These are phyloP conservation scores for Pontederia crassipes DNA, from an alignment of 176 grass and related monocot genomes.

Conservation along the genomic window DNA sequence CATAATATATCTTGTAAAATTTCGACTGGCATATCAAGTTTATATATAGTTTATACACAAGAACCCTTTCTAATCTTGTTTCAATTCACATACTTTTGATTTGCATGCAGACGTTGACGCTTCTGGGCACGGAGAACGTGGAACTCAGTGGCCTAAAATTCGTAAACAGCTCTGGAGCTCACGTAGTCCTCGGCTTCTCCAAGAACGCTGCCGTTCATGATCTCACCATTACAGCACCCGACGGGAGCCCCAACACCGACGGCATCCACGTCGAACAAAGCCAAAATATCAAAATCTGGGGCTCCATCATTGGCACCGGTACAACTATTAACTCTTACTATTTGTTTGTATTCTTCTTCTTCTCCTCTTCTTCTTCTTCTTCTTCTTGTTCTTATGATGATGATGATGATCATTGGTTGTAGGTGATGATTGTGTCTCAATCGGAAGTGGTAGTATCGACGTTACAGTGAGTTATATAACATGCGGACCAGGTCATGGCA, in stretches of 20 bases:
- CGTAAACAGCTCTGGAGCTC: slow-evolving; percentile 4
- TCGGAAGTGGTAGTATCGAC: neutral
- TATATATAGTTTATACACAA: too few relatives aligned
- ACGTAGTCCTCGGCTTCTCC: neutral
- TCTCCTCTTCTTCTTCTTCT: neutral
- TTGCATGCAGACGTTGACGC: neutral
- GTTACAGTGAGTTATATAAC: slow-evolving; percentile 4
- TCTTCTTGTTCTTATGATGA: neutral
- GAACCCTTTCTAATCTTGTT: too few relatives aligned
- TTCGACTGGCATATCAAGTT: too few relatives aligned
- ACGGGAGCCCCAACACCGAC: slow-evolving; percentile 12
- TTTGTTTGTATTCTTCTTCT: neutral
- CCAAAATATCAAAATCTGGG: neutral
- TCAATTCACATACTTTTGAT: too few relatives aligned
- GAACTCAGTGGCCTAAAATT: neutral
- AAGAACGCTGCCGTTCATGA: neutral
- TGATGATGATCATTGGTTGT: neutral
- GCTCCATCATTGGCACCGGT: slow-evolving; percentile 12
- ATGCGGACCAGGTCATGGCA: slow-evolving; percentile 22
- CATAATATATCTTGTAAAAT: too few relatives aligned
- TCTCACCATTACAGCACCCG: neutral
- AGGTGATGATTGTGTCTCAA: slow-evolving; percentile 21
- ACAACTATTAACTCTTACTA: neutral
- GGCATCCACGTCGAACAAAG: slow-evolving; percentile 7
- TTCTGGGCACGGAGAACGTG: neutral